Conservation (phyloP, 805 yeast genomes). For the Starmerella bombicola region DNA sequence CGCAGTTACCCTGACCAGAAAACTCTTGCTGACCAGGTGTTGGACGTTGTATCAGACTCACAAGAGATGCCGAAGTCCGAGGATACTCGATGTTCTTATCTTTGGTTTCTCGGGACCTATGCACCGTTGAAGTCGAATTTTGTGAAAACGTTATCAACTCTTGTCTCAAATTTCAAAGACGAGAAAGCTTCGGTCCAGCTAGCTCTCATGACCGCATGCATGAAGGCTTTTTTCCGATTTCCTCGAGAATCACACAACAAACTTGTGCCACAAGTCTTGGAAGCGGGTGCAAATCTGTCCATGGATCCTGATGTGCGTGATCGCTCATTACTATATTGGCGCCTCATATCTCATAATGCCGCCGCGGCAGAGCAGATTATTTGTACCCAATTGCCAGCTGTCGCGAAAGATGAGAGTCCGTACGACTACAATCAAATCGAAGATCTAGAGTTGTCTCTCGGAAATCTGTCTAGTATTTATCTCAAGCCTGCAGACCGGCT, state of each 20-base stretch:
- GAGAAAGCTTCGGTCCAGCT: constrained; percentile 67
- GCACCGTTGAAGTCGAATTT: constrained; percentile 27
- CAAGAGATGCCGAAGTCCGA: constrained; percentile 32
- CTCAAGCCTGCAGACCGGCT: constrained; percentile 73
- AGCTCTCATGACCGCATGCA: constrained; percentile 57
- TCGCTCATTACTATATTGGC: constrained; percentile 76
- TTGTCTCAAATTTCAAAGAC: constrained; percentile 39
- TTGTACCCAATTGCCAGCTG: constrained; percentile 47
- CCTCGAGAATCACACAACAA: constrained; percentile 42
- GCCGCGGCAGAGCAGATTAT: constrained; percentile 42
- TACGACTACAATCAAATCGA: constrained; percentile 60
- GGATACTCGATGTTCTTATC: constrained; percentile 62
- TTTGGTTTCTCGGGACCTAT: constrained; percentile 74
- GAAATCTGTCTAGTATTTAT: constrained; percentile 71
- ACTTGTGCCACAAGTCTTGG: constrained; percentile 48
- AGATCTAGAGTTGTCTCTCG: constrained; percentile 71
- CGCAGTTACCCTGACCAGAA: constrained; percentile 57
- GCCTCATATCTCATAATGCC: constrained; percentile 43
- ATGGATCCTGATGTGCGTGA: constrained; percentile 81
- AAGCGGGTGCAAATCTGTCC: constrained; percentile 57
- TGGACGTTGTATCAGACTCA: neutral
- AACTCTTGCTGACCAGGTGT: constrained; percentile 23
- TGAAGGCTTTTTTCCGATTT: constrained; percentile 49
- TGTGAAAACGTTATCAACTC: constrained; percentile 33
- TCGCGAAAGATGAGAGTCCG: constrained; percentile 53